Evolutionary conservation across 495 filamentous ascomycete genomes (phyloP), one percentile per base, ranked within the genome.

Genomic region (Letharia columbiana): DNA sequence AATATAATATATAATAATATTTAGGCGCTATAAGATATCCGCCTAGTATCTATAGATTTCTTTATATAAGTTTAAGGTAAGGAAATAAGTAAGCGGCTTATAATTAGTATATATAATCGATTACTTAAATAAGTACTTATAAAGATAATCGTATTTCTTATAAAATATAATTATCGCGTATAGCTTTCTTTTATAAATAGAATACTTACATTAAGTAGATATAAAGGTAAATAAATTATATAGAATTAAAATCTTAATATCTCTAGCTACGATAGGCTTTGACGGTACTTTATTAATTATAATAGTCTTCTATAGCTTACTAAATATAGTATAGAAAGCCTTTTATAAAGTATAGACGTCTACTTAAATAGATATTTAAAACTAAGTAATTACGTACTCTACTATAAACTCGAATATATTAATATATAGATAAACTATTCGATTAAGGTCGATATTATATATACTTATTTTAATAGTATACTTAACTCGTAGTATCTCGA

Each of bases 131-230:
- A 35, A 40, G 6, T 68, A 13, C 20, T 68, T 68, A 18, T 6
- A 68, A 12, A 68, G 23, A n/a, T 68, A 68, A 5, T 68, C n/a
- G 13, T 65, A 68, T 20, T 68, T 68, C 0, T 11, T 45, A 31
- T 13, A 3, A 12, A 68, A 68, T 5, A 12, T 41, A 0, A 69
- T 39, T 0, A 69, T 47, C 0, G 31, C 35, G 17, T 58, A 69
- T 0, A 66, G 41, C 2, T 69, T 28, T 10, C 40, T 20, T 35
- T 66, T 66, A 20, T 69, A 69, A 0, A n/a, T 69, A 20, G 45
- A 45, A 45, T 69, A 69, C 10, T 47, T 61, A 28, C 23, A 1
- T 2, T 35, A 12, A 35, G 44, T 62, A 31, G 2, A 4, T 40
- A 18, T 4, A 44, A 68, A 68, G 10, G 31, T 20, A 11, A 63